phyloP scores from a whole-genome alignment of 257 asterid genomes.

The Asclepias syriaca region DNA sequence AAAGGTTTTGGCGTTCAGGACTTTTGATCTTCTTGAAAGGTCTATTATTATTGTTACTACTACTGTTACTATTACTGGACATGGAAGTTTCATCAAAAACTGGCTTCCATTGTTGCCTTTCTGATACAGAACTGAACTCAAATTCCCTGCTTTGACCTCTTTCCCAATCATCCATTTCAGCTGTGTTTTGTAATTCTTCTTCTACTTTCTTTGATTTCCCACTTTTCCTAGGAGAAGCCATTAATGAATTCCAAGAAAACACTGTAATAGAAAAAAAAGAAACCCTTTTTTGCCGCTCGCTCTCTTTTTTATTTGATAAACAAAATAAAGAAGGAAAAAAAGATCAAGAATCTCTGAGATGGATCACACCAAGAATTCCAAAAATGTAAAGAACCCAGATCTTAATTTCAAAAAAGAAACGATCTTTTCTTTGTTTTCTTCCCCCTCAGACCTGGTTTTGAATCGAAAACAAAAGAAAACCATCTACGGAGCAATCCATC shows the following conservation, averaged over 20 bases:
- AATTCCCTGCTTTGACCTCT: conserved; percentile 24
- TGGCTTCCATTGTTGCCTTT: conserved; percentile 48
- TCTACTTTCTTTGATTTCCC: conserved; percentile 42
- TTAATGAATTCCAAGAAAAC: neutral
- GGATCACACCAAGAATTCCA: conserved; percentile 7
- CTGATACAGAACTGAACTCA: conserved; percentile 17
- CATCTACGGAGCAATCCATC: conserved; percentile 19
- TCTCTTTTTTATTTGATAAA: conserved; percentile 17
- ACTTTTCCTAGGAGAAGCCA: conserved; percentile 38
- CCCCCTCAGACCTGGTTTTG: neutral
- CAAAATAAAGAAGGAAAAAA: neutral
- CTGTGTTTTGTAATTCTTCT: conserved; percentile 20
- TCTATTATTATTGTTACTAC: conserved; percentile 14
- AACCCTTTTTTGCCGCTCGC: conserved; percentile 45
- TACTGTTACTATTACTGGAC: conserved; percentile 12
- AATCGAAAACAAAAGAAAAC: neutral
- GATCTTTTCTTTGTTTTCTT: neutral
- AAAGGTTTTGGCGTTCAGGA: conserved; percentile 42
- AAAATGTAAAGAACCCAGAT: conserved; percentile 24
- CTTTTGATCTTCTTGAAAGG: conserved; percentile 61
- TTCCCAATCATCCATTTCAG: conserved; percentile 32
- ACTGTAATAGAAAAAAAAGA: neutral
- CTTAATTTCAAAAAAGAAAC: conserved; percentile 6
- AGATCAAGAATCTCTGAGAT: conserved; percentile 11
- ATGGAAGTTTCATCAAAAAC: conserved; percentile 54